These are phyloP conservation scores for Peniophora sp. DNA, from an alignment of 1,284 basidiomycete genomes.

Conservation along the genomic window DNA sequence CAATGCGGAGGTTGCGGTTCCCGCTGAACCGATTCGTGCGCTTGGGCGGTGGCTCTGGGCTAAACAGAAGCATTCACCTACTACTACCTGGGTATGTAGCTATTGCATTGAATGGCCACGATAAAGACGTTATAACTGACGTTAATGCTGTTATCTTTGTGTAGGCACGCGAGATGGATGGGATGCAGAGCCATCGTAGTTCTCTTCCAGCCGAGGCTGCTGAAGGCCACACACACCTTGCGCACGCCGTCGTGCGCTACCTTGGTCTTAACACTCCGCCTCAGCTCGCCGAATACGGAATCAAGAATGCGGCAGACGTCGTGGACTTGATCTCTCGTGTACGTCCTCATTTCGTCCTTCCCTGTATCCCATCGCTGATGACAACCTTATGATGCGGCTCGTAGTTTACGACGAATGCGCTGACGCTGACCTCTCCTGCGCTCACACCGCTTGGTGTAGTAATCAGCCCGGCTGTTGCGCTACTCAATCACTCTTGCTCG, in stretches of 20 bases:
- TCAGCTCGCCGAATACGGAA: constrained; percentile 49
- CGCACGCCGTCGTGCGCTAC: constrained; percentile 64
- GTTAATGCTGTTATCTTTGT: background rate
- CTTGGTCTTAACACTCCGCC: constrained; percentile 48
- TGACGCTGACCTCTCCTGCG: constrained; percentile 73
- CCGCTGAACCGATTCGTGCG: constrained; percentile 68
- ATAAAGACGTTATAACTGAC: constrained; percentile 1
- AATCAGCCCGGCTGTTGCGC: constrained; percentile 70
- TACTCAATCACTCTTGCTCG: constrained; percentile 88
- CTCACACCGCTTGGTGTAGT: constrained; percentile 76
- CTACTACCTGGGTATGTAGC: constrained; percentile 52
- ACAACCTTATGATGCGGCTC: constrained; percentile 4
- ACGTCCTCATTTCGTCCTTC: constrained; percentile 11
- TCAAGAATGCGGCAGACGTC: constrained; percentile 51
- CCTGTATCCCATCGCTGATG: background rate
- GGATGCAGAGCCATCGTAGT: constrained; percentile 71
- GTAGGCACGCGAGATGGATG: constrained; percentile 61
- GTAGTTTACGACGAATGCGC: constrained; percentile 85
- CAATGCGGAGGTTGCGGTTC: constrained; percentile 39
- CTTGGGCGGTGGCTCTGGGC: constrained; percentile 72
- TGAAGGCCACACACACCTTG: constrained; percentile 57
- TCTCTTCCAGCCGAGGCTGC: constrained; percentile 38
- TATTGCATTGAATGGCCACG: background rate
- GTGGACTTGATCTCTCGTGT: constrained; percentile 69
- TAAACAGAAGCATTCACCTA: constrained; percentile 44